phyloP scores from a whole-genome alignment of 139 green algal species.

The Astrephomene gubernaculifera region DNA sequence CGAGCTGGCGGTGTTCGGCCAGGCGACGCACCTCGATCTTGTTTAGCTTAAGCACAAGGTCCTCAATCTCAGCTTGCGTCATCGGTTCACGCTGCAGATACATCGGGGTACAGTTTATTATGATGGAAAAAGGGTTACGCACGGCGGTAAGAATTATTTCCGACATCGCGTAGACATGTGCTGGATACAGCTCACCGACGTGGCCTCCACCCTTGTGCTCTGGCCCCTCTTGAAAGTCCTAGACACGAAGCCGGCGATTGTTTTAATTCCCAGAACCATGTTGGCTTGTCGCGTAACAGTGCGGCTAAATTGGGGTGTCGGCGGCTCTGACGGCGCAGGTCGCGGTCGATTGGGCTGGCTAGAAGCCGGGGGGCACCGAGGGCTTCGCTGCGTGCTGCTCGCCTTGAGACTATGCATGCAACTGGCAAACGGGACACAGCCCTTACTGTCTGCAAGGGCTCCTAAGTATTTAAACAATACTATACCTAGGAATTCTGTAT shows the following conservation, averaged over 20 bases:
- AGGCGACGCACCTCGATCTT: conserved; percentile 81
- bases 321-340: conserved; percentile 7
- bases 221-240: conserved; percentile 12
- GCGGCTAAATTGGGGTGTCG: neutral
- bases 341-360: neutral
- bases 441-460: too few species aligned
- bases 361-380: neutral
- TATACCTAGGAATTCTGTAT: too few species aligned
- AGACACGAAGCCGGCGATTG: conserved; percentile 33
- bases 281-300: neutral
- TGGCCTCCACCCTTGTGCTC: neutral
- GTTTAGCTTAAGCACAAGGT: conserved; percentile 91
- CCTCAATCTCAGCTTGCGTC: conserved; percentile 82
- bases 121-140: too few species aligned
- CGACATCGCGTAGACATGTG: too few species aligned
- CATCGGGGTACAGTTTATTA: too few species aligned
- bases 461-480: too few species aligned
- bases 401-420: conserved; percentile 19
- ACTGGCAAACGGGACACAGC: too few species aligned
- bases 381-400: conserved; percentile 20
- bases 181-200: conserved; percentile 14
- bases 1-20: neutral
- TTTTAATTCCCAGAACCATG: conserved; percentile 40
- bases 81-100: conserved; percentile 67
- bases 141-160: too few species aligned